Conservation (phyloP, 2,329 filamentous ascomycete species). For the Remersonia thermophila region DNA sequence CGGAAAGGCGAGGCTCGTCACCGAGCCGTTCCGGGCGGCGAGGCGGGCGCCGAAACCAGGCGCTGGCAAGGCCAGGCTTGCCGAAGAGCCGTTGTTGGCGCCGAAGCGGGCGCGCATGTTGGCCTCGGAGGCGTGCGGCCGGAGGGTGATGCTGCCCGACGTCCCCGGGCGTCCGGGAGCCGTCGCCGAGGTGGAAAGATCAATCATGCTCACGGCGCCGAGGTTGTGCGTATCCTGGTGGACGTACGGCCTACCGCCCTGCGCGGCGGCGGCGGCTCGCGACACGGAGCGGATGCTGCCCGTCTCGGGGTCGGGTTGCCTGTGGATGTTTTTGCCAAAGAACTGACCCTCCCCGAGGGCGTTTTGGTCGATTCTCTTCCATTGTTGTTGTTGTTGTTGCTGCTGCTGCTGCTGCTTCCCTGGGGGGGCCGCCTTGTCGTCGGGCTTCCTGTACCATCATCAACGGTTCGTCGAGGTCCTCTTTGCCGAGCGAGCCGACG, state of each 20-base stretch:
- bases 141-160: slow-evolving; percentile 18
- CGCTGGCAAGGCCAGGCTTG: slow-evolving; percentile 19
- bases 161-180: slow-evolving; percentile 8
- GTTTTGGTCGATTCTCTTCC: slow-evolving; percentile 25
- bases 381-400: slow-evolving; percentile 17
- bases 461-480: slow-evolving; percentile 9
- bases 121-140: slow-evolving; percentile 27
- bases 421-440: slow-evolving; percentile 7
- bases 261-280: slow-evolving; percentile 28
- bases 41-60: slow-evolving; percentile 16
- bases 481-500: neutral
- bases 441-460: slow-evolving; percentile 19
- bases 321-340: slow-evolving; percentile 24
- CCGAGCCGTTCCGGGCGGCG: slow-evolving; percentile 19
- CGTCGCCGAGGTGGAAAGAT: slow-evolving; percentile 23
- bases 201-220: slow-evolving; percentile 33
- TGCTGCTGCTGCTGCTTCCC: slow-evolving; percentile 13
- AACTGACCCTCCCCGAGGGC: slow-evolving; percentile 24
- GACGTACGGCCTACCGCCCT: slow-evolving; percentile 19
- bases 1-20: slow-evolving; percentile 18
- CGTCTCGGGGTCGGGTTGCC: slow-evolving; percentile 22
- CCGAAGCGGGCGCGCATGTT: slow-evolving; percentile 27
- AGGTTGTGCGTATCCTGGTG: slow-evolving; percentile 25
- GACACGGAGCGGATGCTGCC: slow-evolving; percentile 20
- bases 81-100: slow-evolving; percentile 20